Percentiles rank a stretch among this genome's conserved stretches.
These are phyloP conservation scores for Umbilicus rupestris DNA, from an alignment of 164 flowering plant species.

Conservation along the genomic window DNA sequence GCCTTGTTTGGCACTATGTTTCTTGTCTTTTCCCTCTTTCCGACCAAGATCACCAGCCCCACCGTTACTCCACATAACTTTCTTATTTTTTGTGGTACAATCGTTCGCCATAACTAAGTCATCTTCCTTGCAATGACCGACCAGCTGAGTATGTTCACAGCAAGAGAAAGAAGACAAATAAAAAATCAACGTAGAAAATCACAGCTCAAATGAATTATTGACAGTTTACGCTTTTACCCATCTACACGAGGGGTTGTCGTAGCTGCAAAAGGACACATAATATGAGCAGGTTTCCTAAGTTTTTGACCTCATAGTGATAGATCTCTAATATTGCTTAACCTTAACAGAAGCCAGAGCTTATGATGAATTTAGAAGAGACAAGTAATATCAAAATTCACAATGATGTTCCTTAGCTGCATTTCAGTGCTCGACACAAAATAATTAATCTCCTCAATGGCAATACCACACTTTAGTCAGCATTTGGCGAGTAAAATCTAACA, in stretches of 20 bases:
- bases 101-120: neutral
- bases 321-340: no score
- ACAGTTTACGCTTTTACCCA: neutral
- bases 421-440: no score
- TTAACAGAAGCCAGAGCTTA: no score
- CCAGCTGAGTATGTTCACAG: neutral
- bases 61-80: constrained; percentile 69
- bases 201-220: neutral
- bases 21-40: constrained; percentile 23
- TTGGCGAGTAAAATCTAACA: no score
- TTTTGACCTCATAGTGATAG: no score
- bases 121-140: neutral
- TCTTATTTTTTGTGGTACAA: neutral
- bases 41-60: constrained; percentile 64
- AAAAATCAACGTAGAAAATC: neutral
- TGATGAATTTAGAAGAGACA: no score
- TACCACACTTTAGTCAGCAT: no score
- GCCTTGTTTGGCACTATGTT: constrained; percentile 15
- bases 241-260: neutral
- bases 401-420: no score
- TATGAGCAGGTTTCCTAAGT: no score
- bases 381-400: no score
- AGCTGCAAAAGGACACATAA: neutral
- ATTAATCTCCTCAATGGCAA: no score
- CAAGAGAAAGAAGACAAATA: neutral